These are phyloP conservation scores for Chrysanthemum seticuspe DNA, from an alignment of 129 eudicot species.

Conservation along the genomic window DNA sequence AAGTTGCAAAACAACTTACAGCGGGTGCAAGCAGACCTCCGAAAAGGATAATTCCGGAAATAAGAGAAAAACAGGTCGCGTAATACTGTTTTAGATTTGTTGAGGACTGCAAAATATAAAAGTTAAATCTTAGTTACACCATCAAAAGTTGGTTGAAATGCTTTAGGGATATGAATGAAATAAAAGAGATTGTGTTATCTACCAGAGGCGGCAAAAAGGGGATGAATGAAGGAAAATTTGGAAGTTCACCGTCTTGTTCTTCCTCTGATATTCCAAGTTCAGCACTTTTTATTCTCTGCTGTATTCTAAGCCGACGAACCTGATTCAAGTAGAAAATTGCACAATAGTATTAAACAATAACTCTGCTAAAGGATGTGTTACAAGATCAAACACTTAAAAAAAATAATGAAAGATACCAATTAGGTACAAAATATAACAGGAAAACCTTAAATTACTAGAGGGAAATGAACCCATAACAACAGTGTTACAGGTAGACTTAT, in stretches of 20 bases:
- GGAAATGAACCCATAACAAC: too few species aligned
- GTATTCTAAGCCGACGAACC: slow-evolving; percentile 95
- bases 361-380: not conserved
- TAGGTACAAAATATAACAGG: not conserved
- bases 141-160: not conserved
- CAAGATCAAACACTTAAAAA: not conserved
- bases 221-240: slow-evolving; percentile 87
- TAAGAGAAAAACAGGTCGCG: slow-evolving; percentile 89
- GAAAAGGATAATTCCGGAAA: slow-evolving; percentile 80
- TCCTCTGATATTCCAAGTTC: slow-evolving; percentile 73
- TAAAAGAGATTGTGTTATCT: slow-evolving; percentile 37
- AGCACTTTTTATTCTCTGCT: slow-evolving; percentile 76
- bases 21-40: slow-evolving; percentile 98
- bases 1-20: slow-evolving; percentile 51
- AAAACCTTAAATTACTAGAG: too few species aligned
- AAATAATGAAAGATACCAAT: not conserved
- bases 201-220: slow-evolving; percentile 98
- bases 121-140: not conserved
- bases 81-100: slow-evolving; percentile 85
- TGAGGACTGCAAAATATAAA: slow-evolving; percentile 54
- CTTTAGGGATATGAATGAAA: slow-evolving; percentile 9
- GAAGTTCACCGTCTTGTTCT: slow-evolving; percentile 82
- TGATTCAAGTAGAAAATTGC: slow-evolving; percentile 28
- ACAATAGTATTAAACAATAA: not conserved
- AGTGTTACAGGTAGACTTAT: too few species aligned